These are phyloP conservation scores for Colletotrichum gigasporum DNA, from an alignment of 2,329 filamentous ascomycete genomes.

Conservation along the genomic window DNA sequence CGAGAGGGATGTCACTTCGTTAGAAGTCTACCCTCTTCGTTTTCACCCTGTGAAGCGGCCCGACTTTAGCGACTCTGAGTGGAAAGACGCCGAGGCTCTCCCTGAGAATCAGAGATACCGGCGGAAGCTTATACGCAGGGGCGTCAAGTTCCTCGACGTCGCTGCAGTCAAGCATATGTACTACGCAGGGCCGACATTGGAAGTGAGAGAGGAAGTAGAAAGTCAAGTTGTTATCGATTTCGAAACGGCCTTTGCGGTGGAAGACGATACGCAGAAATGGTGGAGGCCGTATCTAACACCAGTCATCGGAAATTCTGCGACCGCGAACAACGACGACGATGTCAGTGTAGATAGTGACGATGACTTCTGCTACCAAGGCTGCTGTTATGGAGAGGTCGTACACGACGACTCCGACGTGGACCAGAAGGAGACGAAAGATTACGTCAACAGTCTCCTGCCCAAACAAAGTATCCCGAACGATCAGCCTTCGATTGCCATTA, in stretches of 20 bases:
- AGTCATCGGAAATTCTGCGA: background rate
- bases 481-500: background rate
- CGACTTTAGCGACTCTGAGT: background rate
- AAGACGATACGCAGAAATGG: background rate
- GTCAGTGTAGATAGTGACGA: background rate
- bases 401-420: background rate
- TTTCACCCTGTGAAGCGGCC: background rate
- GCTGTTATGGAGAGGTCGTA: background rate
- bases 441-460: background rate
- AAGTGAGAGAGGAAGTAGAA: background rate
- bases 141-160: background rate
- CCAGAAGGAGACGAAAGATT: background rate
- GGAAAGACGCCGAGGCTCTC: rapidly evolving
- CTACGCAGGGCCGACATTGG: background rate
- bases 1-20: background rate
- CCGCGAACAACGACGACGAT: background rate
- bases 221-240: background rate
- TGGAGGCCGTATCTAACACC: background rate
- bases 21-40: background rate
- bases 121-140: background rate
- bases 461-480: too few relatives aligned
- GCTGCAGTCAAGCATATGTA: background rate
- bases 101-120: background rate
- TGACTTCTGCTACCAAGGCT: background rate
- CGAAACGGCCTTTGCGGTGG: background rate